Evolutionary conservation across 805 yeast genomes (phyloP), one percentile per base, ranked within the genome.

Genomic region (Ogataea chonburiensis): DNA sequence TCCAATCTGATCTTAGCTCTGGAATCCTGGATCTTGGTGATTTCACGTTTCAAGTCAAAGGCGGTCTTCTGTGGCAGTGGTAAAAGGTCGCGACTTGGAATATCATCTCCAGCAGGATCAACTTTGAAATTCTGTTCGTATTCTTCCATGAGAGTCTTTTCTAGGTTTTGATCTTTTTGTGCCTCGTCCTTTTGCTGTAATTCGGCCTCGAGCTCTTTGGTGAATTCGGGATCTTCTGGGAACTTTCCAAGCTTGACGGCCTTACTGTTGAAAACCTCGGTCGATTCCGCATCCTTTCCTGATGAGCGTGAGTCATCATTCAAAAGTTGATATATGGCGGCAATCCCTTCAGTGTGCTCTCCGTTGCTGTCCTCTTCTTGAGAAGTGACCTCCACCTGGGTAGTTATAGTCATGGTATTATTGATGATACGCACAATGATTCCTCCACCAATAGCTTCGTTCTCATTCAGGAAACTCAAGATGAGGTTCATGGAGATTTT

Each of bases 381-480:
- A 4, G 75, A 69, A 2, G 58, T 42, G n/a, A 60, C 59, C 28
- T 63, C 68, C 21, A 51, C 47, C 17, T 56, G 61, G 12, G 74
- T 71, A 9, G 67, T 59, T 6, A 79, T 73, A 32, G 72, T 79
- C 50, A 93, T 70, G 58, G 86, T 79, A 62, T 87, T 89, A 64
- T 93, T 93, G 45, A 93, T 80, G 31, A 87, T 72, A 49, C 96
- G 70, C 31, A 93, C 86, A 36, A 91, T 69, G 24, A 91, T 75
- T 2, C 89, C 82, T 2, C 98, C 98, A 27, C 98, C 98, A 37
- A 81, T 80, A 7, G 83, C 82, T 60, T 88, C 97, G 57, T 88
- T 86, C 55, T 91, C 97, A 57, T 87, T 95, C 37, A 93, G 63
- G 50, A 88, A 91, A 56, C 86, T 86, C 36, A 93, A 68, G 46